These are phyloP conservation scores for Heterobasidion parviporum DNA, from an alignment of 1,284 basidiomycete genomes.

Conservation along the genomic window DNA sequence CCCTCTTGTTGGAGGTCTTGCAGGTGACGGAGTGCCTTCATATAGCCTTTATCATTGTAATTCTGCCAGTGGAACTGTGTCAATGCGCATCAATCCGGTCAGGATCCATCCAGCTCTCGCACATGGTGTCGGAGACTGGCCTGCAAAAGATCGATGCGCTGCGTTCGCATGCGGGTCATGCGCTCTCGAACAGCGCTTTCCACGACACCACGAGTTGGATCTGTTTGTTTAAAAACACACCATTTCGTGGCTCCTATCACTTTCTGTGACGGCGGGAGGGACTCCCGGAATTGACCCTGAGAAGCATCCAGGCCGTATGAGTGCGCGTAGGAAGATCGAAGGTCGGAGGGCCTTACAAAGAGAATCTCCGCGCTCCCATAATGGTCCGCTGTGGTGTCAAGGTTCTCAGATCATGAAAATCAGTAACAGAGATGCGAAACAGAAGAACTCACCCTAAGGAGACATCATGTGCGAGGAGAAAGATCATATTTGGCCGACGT, in stretches of 20 bases:
- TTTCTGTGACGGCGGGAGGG: conserved; percentile 29
- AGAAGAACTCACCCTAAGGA: neutral
- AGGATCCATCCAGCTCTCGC: neutral
- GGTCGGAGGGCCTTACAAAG: conserved; percentile 40
- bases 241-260: conserved; percentile 73
- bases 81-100: neutral
- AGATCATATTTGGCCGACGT: neutral
- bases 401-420: neutral
- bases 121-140: conserved; percentile 22
- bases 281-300: conserved; percentile 60
- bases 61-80: conserved; percentile 75
- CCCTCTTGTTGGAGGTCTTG: conserved; percentile 54
- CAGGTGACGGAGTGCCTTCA: conserved; percentile 53
- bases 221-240: conserved; percentile 62
- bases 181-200: conserved; percentile 63
- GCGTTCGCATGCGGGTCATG: conserved; percentile 41
- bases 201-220: conserved; percentile 48
- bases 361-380: conserved; percentile 74
- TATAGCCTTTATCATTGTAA: conserved; percentile 62
- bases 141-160: conserved; percentile 64
- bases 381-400: conserved; percentile 58
- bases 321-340: conserved; percentile 1
- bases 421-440: neutral
- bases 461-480: neutral
- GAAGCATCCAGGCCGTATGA: conserved; percentile 8